phyloP scores from a whole-genome alignment of 2,329 filamentous ascomycete species.

The Biscogniauxia marginata region DNA sequence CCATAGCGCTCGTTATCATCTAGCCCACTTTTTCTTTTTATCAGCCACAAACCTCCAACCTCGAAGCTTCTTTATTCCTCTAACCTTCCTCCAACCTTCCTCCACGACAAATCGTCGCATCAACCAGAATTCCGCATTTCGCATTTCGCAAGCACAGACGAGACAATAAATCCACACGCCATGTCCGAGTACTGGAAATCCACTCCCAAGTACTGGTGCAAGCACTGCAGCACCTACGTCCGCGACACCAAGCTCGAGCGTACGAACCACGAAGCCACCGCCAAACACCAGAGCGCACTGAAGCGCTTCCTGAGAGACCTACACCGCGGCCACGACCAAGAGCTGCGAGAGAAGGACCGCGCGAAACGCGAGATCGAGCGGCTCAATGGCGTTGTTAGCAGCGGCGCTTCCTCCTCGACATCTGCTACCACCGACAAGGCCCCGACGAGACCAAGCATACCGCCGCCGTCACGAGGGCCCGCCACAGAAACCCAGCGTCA shows the following conservation, averaged over 20 bases:
- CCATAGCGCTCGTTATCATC: too few relatives aligned
- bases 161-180: background rate
- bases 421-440: slow-evolving; percentile 17
- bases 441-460: slow-evolving; percentile 11
- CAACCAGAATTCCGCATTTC: too few relatives aligned
- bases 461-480: slow-evolving; percentile 19
- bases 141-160: background rate
- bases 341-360: slow-evolving; percentile 76
- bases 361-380: slow-evolving; percentile 84
- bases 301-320: slow-evolving; percentile 89
- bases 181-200: slow-evolving; percentile 99
- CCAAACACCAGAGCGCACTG: slow-evolving; percentile 78
- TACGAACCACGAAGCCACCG: slow-evolving; percentile 84
- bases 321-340: slow-evolving; percentile 78
- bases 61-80: too few relatives aligned
- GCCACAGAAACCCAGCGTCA: slow-evolving; percentile 68
- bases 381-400: slow-evolving; percentile 75
- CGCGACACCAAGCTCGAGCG: slow-evolving; percentile 90
- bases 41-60: too few relatives aligned
- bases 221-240: slow-evolving; percentile 87
- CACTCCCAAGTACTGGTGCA: slow-evolving; percentile 97
- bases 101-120: too few relatives aligned
- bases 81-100: too few relatives aligned
- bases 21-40: too few relatives aligned
- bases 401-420: slow-evolving; percentile 39